Percentiles rank a stretch among this genome's conserved stretches.
Evolutionary conservation across 768 basidiomycete species (phyloP).

Genomic region (Daedaleopsis sinensis): DNA sequence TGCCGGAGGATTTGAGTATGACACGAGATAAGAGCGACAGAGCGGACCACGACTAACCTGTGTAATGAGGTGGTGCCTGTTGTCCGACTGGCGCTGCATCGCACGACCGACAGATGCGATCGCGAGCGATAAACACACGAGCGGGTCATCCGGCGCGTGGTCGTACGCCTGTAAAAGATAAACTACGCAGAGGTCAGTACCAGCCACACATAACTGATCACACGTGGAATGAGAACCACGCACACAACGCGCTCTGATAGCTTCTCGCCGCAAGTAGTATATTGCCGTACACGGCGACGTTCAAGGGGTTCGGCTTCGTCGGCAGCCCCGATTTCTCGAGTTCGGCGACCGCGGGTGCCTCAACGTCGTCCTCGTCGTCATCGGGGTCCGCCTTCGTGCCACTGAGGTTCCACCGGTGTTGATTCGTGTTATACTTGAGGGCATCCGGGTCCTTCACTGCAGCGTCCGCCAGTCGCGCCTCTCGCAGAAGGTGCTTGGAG

Average conservation of each 20-base stretch:
- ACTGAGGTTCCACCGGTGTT: slow-evolving; percentile 58
- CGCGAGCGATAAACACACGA: slow-evolving; percentile 82
- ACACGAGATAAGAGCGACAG: neutral
- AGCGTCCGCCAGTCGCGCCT: slow-evolving; percentile 69
- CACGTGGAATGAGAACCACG: slow-evolving; percentile 33
- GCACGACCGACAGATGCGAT: slow-evolving; percentile 88
- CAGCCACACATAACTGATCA: neutral
- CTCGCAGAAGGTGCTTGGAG: slow-evolving; percentile 84
- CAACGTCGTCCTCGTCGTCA: slow-evolving; percentile 44
- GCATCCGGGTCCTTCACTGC: slow-evolving; percentile 64
- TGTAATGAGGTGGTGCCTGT: slow-evolving; percentile 85
- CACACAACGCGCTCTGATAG: slow-evolving; percentile 91
- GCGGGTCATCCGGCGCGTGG: slow-evolving; percentile 78
- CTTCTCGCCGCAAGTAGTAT: slow-evolving; percentile 83
- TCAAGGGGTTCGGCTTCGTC: slow-evolving; percentile 70
- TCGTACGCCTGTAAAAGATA: slow-evolving; percentile 91
- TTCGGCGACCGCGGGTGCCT: slow-evolving; percentile 13
- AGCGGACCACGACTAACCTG: slow-evolving; percentile 46
- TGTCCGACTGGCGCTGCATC: slow-evolving; percentile 93
- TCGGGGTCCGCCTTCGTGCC: slow-evolving; percentile 41
- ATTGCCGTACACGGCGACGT: slow-evolving; percentile 79
- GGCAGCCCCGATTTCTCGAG: slow-evolving; percentile 47
- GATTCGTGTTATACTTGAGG: slow-evolving; percentile 62
- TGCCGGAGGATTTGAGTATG: neutral
- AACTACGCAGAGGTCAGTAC: slow-evolving; percentile 48